Evolutionary conservation across 2,329 filamentous ascomycete genomes (phyloP).

Genomic region (Fusarium duplospermum): DNA sequence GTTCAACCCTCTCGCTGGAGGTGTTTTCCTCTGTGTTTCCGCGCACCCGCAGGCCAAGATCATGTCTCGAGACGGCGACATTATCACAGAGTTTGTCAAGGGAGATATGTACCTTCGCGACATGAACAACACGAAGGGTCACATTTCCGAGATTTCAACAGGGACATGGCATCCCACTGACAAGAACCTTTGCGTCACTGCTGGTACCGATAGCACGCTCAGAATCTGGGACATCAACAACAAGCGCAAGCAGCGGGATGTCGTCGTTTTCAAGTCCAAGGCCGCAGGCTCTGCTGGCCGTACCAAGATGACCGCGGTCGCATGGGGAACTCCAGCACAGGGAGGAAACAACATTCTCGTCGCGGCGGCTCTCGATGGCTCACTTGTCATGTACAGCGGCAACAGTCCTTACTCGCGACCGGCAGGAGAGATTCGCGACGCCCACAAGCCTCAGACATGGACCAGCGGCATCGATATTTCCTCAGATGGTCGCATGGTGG

Average conservation of each 20-base stretch:
- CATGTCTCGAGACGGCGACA: slow-evolving; percentile 87
- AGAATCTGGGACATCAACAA: slow-evolving; percentile 98
- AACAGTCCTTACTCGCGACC: slow-evolving; percentile 88
- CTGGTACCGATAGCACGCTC: slow-evolving; percentile 93
- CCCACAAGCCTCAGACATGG: slow-evolving; percentile 87
- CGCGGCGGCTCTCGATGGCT: slow-evolving; percentile 87
- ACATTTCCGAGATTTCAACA: slow-evolving; percentile 90
- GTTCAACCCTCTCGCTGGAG: slow-evolving; percentile 86
- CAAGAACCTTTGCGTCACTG: slow-evolving; percentile 86
- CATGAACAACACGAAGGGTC: slow-evolving; percentile 97
- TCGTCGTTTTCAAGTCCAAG: slow-evolving; percentile 95
- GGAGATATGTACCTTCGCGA: slow-evolving; percentile 98
- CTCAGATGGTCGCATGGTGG: slow-evolving; percentile 87
- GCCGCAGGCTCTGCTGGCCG: slow-evolving; percentile 89
- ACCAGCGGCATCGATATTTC: slow-evolving; percentile 93
- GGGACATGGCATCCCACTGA: slow-evolving; percentile 93
- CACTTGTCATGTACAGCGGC: slow-evolving; percentile 90
- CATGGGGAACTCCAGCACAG: slow-evolving; percentile 82
- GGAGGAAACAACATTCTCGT: slow-evolving; percentile 85
- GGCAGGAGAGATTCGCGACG: slow-evolving; percentile 83
- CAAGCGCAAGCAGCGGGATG: slow-evolving; percentile 88
- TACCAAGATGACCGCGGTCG: slow-evolving; percentile 92
- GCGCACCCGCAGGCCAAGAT: slow-evolving; percentile 92
- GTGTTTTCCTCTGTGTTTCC: slow-evolving; percentile 85
- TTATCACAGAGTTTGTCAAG: slow-evolving; percentile 89